These are phyloP conservation scores for Pythium rishiriense DNA, from an alignment of 352 stramenopile species.

Conservation along the genomic window DNA sequence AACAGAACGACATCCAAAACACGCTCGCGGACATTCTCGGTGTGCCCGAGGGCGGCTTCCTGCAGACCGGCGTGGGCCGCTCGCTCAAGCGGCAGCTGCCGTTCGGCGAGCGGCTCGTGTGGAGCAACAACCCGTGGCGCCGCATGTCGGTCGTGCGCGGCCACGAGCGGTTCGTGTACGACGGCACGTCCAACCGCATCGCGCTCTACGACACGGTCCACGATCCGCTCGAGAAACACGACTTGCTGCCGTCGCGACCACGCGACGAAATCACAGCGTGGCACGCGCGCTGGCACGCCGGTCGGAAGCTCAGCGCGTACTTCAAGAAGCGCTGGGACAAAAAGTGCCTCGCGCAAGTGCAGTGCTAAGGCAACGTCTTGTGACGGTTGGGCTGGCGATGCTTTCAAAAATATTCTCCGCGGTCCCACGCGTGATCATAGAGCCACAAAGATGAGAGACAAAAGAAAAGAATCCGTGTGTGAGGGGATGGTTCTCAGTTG, in stretches of 20 bases:
- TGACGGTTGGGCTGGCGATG: too few species aligned
- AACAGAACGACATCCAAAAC: slow-evolving; percentile 30
- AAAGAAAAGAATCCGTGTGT: too few species aligned
- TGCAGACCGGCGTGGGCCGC: slow-evolving; percentile 26
- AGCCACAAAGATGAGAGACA: too few species aligned
- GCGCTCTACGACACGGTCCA: slow-evolving; percentile 38
- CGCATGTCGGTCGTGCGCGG: slow-evolving; percentile 44
- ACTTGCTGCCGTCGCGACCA: slow-evolving; percentile 33
- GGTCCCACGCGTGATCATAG: too few species aligned
- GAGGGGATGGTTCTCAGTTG: too few species aligned
- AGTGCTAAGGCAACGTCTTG: too few species aligned
- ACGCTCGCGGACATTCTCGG: slow-evolving; percentile 29
- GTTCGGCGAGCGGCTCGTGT: slow-evolving; percentile 41
- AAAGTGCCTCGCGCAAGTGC: slow-evolving; percentile 33
- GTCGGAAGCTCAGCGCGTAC: slow-evolving; percentile 44
- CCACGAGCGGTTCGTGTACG: slow-evolving; percentile 44
- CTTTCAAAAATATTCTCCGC: too few species aligned
- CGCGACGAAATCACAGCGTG: slow-evolving; percentile 21
- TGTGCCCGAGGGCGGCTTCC: slow-evolving; percentile 20
- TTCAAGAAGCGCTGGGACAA: slow-evolving; percentile 48
- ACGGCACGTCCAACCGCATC: slow-evolving; percentile 37
- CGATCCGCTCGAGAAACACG: slow-evolving; percentile 41
- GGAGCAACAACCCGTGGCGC: slow-evolving; percentile 54
- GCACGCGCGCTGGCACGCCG: slow-evolving; percentile 24
- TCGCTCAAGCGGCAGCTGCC: slow-evolving; percentile 42